These are phyloP conservation scores for Carnegiea gigantea DNA, from an alignment of 179 eudicot genomes.

Conservation along the genomic window DNA sequence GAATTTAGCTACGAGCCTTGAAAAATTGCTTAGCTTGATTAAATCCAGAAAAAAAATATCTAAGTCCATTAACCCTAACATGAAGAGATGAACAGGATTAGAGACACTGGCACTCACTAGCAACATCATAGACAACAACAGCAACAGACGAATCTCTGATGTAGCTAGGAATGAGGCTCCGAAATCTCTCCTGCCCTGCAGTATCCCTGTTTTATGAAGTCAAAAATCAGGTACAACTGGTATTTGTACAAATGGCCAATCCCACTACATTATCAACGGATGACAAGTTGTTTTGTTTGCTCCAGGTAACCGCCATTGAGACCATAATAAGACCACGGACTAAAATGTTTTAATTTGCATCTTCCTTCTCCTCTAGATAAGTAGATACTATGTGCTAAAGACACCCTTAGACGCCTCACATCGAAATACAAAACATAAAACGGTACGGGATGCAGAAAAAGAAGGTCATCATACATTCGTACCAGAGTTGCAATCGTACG, in stretches of 20 bases:
- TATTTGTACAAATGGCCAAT: background rate
- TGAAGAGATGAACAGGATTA: background rate
- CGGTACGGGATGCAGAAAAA: background rate
- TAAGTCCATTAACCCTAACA: background rate
- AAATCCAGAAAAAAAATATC: background rate
- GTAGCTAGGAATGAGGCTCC: constrained; percentile 93
- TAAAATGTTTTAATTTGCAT: background rate
- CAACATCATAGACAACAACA: constrained; percentile 76
- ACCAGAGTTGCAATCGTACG: constrained; percentile 92
- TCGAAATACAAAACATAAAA: background rate
- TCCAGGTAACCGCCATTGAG: background rate
- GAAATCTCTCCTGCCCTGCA: constrained; percentile 91
- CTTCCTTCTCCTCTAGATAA: background rate
- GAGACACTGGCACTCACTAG: constrained; percentile 49
- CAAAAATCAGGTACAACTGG: background rate
- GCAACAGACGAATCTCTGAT: constrained; percentile 93
- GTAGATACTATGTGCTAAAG: background rate
- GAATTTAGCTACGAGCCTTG: background rate
- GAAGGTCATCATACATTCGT: constrained; percentile 5
- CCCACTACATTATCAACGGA: background rate
- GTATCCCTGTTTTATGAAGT: constrained; percentile 61
- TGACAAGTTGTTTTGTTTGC: background rate
- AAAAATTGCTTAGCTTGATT: background rate
- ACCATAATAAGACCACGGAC: background rate
- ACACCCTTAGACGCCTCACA: background rate